Percentiles rank a stretch among this genome's conserved stretches.
Conservation (phyloP, 306 rosid species). For the Cyamopsis tetragonoloba region DNA sequence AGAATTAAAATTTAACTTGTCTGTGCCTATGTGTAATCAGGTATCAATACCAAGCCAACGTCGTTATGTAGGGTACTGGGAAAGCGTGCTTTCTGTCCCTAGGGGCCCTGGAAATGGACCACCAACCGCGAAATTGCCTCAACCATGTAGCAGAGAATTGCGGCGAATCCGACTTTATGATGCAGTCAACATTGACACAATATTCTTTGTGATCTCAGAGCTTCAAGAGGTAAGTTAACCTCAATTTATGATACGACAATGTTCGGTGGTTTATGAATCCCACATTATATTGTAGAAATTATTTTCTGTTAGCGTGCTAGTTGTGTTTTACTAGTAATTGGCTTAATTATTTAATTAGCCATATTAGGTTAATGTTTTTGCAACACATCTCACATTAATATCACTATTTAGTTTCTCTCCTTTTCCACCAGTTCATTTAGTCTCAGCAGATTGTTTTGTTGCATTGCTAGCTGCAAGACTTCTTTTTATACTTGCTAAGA, state of each 20-base stretch:
- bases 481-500: not conserved
- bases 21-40: constrained; percentile 38
- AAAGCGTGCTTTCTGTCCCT: constrained; percentile 49
- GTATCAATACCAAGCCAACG: constrained; percentile 99
- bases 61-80: constrained; percentile 78
- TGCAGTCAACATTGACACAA: constrained; percentile 52
- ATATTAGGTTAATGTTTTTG: too few species aligned
- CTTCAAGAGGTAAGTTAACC: constrained; percentile 56
- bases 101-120: constrained; percentile 32
- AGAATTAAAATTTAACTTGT: not conserved
- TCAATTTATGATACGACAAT: not conserved
- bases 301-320: not conserved
- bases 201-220: constrained; percentile 76
- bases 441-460: not conserved
- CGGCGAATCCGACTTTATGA: constrained; percentile 80
- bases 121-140: constrained; percentile 54
- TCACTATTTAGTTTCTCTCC: not conserved
- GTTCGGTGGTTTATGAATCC: not conserved
- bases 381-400: not conserved
- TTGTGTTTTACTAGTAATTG: not conserved
- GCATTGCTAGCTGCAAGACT: not conserved
- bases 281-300: not conserved
- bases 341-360: not conserved
- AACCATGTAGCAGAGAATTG: constrained; percentile 69
- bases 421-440: not conserved